These are phyloP conservation scores for Tolypocladium tropicale DNA, from an alignment of 2,329 filamentous ascomycete genomes.

Conservation along the genomic window DNA sequence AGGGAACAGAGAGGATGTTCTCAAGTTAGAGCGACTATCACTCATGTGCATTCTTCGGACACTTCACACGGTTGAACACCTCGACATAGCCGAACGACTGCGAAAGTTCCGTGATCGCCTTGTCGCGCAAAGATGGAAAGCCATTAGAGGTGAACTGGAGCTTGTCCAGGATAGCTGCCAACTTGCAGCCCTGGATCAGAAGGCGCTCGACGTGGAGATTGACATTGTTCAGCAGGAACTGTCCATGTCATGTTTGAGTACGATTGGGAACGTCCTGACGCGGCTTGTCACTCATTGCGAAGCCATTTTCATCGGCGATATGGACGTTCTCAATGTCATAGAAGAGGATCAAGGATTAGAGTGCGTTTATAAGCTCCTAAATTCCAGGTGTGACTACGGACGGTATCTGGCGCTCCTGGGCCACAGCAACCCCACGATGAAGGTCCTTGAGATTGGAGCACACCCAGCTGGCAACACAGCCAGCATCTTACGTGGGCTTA, in stretches of 20 bases:
- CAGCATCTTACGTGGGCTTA: constrained; percentile 8
- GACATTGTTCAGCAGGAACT: neutral
- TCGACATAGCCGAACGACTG: neutral
- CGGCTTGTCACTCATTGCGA: neutral
- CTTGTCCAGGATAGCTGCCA: neutral
- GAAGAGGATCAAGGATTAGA: neutral
- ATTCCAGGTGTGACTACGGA: neutral
- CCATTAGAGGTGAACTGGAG: neutral
- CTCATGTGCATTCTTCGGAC: neutral
- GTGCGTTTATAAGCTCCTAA: neutral
- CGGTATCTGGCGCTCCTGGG: neutral
- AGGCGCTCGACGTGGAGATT: neutral
- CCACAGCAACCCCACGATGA: constrained; percentile 5
- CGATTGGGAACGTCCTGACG: neutral
- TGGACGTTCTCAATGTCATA: neutral
- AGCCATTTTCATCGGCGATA: neutral
- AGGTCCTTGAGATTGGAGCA: constrained; percentile 19
- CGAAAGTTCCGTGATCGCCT: neutral
- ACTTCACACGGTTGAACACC: neutral
- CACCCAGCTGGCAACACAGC: constrained; percentile 24
- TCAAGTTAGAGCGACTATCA: neutral
- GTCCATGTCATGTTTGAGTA: neutral
- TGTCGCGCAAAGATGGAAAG: neutral
- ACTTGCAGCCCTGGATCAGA: neutral
- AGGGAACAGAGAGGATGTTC: neutral